Conservation (phyloP, 106 monocot species). For the Amphibolis antarctica region DNA sequence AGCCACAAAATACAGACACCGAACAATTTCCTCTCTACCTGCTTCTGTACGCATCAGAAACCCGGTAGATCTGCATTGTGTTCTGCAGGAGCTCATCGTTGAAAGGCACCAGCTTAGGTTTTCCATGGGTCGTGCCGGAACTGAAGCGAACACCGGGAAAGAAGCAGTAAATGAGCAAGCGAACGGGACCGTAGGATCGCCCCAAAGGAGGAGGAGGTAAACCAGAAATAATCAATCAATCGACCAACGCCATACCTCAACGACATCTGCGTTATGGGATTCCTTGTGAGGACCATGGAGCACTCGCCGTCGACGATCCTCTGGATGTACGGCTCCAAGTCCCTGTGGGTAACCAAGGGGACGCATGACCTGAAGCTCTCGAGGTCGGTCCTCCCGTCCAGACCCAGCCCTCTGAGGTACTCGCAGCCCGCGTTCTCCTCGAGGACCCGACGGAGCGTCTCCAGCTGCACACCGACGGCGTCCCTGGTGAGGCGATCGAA, state of each 20-base stretch:
- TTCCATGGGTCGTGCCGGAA: conserved; percentile 66
- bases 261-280: conserved; percentile 56
- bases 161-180: no score
- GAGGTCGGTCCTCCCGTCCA: conserved; percentile 54
- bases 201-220: no score
- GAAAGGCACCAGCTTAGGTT: conserved; percentile 53
- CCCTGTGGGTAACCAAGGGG: conserved; percentile 58
- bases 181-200: no score
- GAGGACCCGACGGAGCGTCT: conserved; percentile 56
- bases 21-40: conserved; percentile 18
- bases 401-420: conserved; percentile 61
- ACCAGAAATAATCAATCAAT: no score
- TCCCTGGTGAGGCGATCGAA: conserved; percentile 63
- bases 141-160: conserved; percentile 17
- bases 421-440: conserved; percentile 57
- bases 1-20: background rate
- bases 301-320: conserved; percentile 65
- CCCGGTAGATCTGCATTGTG: conserved; percentile 58
- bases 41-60: conserved; percentile 66
- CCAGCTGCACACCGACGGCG: conserved; percentile 52
- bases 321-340: conserved; percentile 64
- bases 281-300: conserved; percentile 55
- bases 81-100: conserved; percentile 43
- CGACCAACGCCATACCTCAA: conserved; percentile 48
- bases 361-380: conserved; percentile 64